Evolutionary conservation across 208 protist genomes (phyloP), one percentile per base, ranked within the genome.

Genomic region (Crithidia acanthocephali): DNA sequence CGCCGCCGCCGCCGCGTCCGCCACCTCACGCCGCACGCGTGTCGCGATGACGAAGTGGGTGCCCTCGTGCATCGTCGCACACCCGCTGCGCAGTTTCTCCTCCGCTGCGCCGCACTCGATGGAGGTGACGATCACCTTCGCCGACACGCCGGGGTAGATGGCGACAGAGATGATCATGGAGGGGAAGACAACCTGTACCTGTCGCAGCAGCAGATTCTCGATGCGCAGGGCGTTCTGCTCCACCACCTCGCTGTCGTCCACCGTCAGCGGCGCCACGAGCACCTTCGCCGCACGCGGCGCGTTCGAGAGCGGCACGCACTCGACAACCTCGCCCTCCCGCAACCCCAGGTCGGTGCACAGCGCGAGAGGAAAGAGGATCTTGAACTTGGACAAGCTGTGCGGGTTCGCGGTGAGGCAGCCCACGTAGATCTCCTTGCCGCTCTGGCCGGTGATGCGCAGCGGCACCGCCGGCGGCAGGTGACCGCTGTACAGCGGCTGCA

Each of bases 201-300:
- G 90, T 22, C 77, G 80, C 47, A 97, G 82, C 58, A 98, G 74
- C 53, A 88, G 59, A 30, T 72, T 71, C 79, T 98, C 92, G 74
- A 98, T 93, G 25, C 71, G 85, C 33, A 85, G 25, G 20, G 90
- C 89, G 68, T 97, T 98, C 53, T 92, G 83, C 72, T 98, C 95
- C 60, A 97, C 88, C 42, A 98, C 90, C 72, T 98, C 95, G 58
- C 90, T 95, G 53, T 98, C 95, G 67, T 97, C 90, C 42, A 97
- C 88, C 23, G 90, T 93, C 11, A 91, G 60, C 23, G 92, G 92
- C 40, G 72, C 61, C 32, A 97, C 95, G 18, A 95, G 60, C 25
- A 97, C 92, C 52, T 82, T 85, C 18, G 82, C 84, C 25, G 91
- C 93, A 23, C 75, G 76, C 10, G 71, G 72, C 23, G 72, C 61